Conservation (phyloP, 768 basidiomycete species). For the Lentinula boryana region DNA sequence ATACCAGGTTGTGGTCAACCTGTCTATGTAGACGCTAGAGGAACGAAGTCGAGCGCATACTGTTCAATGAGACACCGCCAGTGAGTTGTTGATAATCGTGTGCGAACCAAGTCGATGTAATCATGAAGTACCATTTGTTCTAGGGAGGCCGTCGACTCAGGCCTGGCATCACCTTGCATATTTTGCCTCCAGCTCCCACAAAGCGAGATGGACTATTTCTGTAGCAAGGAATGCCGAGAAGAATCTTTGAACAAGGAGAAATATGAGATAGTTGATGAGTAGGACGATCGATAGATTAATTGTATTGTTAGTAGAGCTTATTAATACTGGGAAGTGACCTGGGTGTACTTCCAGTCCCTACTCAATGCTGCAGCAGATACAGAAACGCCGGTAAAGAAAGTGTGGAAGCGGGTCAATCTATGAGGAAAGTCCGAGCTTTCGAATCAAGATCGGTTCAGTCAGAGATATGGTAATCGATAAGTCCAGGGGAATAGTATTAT, state of each 20-base stretch:
- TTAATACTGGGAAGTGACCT: too few relatives aligned
- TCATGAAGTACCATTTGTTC: constrained; percentile 1
- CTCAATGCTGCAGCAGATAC: too few relatives aligned
- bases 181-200: constrained; percentile 61
- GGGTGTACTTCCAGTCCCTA: too few relatives aligned
- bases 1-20: constrained; percentile 54
- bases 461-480: too few relatives aligned
- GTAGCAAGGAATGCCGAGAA: constrained; percentile 50
- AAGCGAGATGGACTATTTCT: constrained; percentile 57
- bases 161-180: constrained; percentile 50
- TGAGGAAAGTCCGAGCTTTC: too few relatives aligned
- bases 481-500: too few relatives aligned
- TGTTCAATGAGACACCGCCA: constrained; percentile 60
- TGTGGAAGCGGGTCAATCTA: too few relatives aligned
- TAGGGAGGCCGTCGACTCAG: constrained; percentile 54
- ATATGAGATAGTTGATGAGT: neutral
- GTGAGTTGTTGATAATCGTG: constrained; percentile 29
- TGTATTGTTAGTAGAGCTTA: too few relatives aligned
- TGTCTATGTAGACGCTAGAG: constrained; percentile 49
- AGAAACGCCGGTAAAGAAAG: too few relatives aligned
- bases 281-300: neutral
- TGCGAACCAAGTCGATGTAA: constrained; percentile 1
- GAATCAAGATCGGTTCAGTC: too few relatives aligned
- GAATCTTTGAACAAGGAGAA: constrained; percentile 49
- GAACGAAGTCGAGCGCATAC: constrained; percentile 44